These are phyloP conservation scores for Garcia nutans DNA, from an alignment of 345 rosid genomes.

Conservation along the genomic window DNA sequence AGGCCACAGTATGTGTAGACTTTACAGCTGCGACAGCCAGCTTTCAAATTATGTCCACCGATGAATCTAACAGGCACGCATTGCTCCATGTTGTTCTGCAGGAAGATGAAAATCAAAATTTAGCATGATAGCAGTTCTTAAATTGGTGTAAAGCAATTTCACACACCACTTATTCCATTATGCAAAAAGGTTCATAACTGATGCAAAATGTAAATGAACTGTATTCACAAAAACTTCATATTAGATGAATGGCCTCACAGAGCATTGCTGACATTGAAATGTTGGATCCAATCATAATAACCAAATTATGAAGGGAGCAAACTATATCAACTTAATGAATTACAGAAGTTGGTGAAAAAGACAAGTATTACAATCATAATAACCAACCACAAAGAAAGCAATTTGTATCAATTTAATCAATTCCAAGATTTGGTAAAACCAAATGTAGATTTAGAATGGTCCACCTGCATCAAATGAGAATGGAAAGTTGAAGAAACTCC, in stretches of 20 bases:
- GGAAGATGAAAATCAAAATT: not conserved
- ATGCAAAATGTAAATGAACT: not conserved
- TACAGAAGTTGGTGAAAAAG: too few relatives aligned
- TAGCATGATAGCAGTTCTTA: not conserved
- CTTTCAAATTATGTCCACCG: constrained; percentile 17
- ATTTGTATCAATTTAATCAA: too few relatives aligned
- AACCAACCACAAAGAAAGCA: not conserved
- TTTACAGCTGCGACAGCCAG: constrained; percentile 7
- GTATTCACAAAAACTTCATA: not conserved
- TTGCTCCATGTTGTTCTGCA: constrained; percentile 33
- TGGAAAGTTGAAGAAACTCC: too few relatives aligned
- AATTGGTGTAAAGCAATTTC: not conserved
- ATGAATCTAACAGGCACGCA: constrained; percentile 38
- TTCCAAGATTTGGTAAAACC: too few relatives aligned
- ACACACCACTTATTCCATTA: too few relatives aligned
- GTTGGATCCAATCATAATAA: too few relatives aligned
- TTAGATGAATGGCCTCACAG: not conserved
- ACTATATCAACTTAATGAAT: too few relatives aligned
- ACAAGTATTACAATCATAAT: not conserved
- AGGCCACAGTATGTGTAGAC: constrained; percentile 38
- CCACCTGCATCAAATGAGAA: too few relatives aligned
- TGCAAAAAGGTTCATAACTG: not conserved
- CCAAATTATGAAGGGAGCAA: too few relatives aligned
- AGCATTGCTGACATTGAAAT: too few relatives aligned
- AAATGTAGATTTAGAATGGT: too few relatives aligned